Evolutionary conservation across 2,329 filamentous ascomycete species (phyloP).

Genomic region (Keithomyces neogunnii): DNA sequence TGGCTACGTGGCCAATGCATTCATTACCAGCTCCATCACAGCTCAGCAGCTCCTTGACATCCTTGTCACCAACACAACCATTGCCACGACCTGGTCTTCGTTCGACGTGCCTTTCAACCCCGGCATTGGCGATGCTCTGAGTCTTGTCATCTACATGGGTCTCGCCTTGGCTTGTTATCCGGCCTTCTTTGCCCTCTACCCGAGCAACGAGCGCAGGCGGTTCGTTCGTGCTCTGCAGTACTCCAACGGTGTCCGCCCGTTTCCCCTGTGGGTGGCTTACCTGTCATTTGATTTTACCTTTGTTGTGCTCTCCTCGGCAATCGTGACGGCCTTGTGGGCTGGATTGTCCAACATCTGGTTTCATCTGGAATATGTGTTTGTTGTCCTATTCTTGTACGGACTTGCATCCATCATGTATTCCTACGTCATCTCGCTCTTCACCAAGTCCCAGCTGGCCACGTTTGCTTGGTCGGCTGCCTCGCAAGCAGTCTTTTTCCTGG

Average conservation of each 20-base stretch:
- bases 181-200: conserved; percentile 82
- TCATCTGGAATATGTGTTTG: conserved; percentile 70
- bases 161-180: conserved; percentile 72
- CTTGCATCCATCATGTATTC: conserved; percentile 66
- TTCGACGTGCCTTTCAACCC: conserved; percentile 71
- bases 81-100: conserved; percentile 61
- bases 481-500: conserved; percentile 63
- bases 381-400: conserved; percentile 74
- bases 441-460: conserved; percentile 69
- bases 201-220: conserved; percentile 70
- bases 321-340: conserved; percentile 62
- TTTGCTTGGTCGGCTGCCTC: conserved; percentile 76
- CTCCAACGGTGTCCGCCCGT: conserved; percentile 77
- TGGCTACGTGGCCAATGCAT: conserved; percentile 59
- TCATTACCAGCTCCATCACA: conserved; percentile 49
- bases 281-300: conserved; percentile 71
- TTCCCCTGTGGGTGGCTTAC: conserved; percentile 82
- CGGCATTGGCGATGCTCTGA: conserved; percentile 61
- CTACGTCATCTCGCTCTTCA: conserved; percentile 76
- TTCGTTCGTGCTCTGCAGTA: conserved; percentile 82
- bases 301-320: conserved; percentile 54
- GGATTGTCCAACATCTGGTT: conserved; percentile 63
- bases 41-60: conserved; percentile 59
- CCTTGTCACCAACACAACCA: conserved; percentile 58
- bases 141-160: conserved; percentile 74